Evolutionary conservation across 1,284 basidiomycete genomes (phyloP), one percentile per base, ranked within the genome.

Genomic region (Boletus hoseneyae): DNA sequence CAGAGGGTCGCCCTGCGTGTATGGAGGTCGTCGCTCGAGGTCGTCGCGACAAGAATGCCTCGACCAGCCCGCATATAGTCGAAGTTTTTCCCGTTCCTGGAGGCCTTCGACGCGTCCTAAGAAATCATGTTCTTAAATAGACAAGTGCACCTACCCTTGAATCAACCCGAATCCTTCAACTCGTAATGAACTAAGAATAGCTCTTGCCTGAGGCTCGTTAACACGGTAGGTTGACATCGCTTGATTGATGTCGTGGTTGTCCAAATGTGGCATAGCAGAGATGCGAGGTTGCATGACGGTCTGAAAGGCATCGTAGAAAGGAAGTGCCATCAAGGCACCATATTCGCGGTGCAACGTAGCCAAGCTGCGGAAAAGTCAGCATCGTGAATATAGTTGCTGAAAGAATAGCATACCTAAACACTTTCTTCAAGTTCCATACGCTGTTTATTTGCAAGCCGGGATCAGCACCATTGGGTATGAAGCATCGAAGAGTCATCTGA

Each of bases 71-170:
- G 60, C 93, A 92, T 57, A 99, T 99, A 0, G 97, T 99, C 44
- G 93, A 97, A 10, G 97, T 99, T 72, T 99, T 99, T 36, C 97
- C 97, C 0, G 97, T 99, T 57, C 97, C 97, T 1, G 97, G 97
- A 25, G 97, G 97, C 42, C 94, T 53, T 54, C 34, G 46, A 39
- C 33, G 9, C 52, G 37, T 52, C 12, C 13, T 48, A 15, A 51
- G 42, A 39, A 35, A 12, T 27, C 46, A 37, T 37, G 46, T 6
- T n/a, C 30, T 51, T 25, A 34, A 37, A 55, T 8, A 18, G 21
- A 42, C 34, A 50, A 49, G 27, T 33, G 25, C 19, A 70, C 80
- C 55, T 63, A 95, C 94, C 96, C 97, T 78, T 99, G 97, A 50
- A 99, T 96, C 32, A 99, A 74, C 0, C 85, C 82, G 64, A 99